Percentiles rank a stretch among this genome's conserved stretches.
Conservation (phyloP, 768 basidiomycete species). For the Boletus pseudopeckii region DNA sequence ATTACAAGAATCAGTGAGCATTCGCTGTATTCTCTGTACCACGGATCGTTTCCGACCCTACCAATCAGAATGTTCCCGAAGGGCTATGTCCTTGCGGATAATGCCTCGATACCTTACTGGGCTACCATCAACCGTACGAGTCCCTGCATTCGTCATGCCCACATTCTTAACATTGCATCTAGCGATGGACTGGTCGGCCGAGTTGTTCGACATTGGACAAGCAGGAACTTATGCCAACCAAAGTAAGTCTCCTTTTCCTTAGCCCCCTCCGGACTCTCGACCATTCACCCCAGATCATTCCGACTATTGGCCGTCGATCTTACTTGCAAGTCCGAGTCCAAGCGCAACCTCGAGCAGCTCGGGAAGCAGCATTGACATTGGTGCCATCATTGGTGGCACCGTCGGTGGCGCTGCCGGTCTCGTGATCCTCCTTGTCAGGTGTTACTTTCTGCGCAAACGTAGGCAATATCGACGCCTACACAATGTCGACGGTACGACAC, state of each 20-base stretch:
- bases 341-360: neutral
- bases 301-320: conserved; percentile 12
- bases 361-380: conserved; percentile 2
- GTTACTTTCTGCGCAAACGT: conserved; percentile 14
- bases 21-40: neutral
- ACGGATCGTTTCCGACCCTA: neutral
- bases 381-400: conserved; percentile 22
- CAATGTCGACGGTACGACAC: neutral
- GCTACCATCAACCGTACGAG: conserved; percentile 45
- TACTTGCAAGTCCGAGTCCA: neutral
- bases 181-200: conserved; percentile 37
- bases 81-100: conserved; percentile 30
- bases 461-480: neutral
- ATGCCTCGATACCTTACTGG: conserved; percentile 44
- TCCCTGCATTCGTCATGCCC: neutral
- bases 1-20: conserved; percentile 16
- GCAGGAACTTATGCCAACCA: conserved; percentile 27
- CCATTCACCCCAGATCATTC: conserved; percentile 8
- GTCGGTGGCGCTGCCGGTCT: conserved; percentile 17
- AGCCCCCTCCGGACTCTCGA: too few species aligned
- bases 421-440: conserved; percentile 14
- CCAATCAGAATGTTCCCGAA: conserved; percentile 37
- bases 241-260: neutral
- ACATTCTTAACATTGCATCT: neutral
- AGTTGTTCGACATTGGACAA: conserved; percentile 25